Percentiles rank a stretch among this genome's conserved stretches.
Conservation (phyloP, 176 grass and related monocot genomes). For the Hordeum marinum region DNA sequence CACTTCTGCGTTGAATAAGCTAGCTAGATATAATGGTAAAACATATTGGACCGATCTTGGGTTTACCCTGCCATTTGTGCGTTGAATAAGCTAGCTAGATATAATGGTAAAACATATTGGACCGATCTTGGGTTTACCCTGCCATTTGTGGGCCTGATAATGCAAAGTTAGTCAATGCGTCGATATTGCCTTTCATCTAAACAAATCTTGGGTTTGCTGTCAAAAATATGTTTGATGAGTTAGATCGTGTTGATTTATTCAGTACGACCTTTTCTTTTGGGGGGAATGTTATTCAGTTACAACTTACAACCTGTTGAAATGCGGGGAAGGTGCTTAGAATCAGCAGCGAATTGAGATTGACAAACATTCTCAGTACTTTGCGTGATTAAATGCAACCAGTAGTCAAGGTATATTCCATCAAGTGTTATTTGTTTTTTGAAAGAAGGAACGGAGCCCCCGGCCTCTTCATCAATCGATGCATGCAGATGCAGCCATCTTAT, state of each 20-base stretch:
- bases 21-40: too few species aligned
- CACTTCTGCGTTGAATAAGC: too few species aligned
- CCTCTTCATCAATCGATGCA: too few species aligned
- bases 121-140: too few species aligned
- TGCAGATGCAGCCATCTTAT: too few species aligned
- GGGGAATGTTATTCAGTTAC: too few species aligned
- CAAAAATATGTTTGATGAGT: background rate
- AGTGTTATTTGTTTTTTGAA: too few species aligned
- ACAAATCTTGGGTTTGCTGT: background rate
- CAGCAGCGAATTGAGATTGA: background rate
- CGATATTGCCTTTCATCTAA: background rate
- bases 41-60: too few species aligned
- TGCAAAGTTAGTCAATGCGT: background rate
- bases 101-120: too few species aligned
- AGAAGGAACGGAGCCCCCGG: too few species aligned
- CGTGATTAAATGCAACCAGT: background rate
- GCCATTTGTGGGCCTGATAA: background rate
- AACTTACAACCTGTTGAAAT: background rate
- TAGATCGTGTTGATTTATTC: background rate
- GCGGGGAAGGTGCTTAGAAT: background rate
- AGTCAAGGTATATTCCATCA: slow-evolving; percentile 2
- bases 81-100: too few species aligned
- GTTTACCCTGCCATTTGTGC: too few species aligned
- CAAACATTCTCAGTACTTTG: background rate
- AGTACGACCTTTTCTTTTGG: background rate